Percentiles rank a stretch among this genome's conserved stretches.
Evolutionary conservation across 2,329 filamentous ascomycete genomes (phyloP).

Genomic region (Plenodomus tracheiphilus): DNA sequence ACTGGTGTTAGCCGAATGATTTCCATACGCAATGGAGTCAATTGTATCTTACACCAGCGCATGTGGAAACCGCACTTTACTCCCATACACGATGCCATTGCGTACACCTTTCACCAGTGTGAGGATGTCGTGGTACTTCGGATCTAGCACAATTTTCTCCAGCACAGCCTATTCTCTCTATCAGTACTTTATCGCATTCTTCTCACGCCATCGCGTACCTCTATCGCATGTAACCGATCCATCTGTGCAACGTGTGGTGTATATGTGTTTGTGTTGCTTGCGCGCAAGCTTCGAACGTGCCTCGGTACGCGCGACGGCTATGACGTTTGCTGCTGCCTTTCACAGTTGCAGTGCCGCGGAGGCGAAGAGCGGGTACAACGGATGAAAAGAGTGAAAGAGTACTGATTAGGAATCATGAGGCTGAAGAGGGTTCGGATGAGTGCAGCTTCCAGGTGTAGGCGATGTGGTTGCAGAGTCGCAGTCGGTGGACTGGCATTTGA

Average conservation of each 20-base stretch:
- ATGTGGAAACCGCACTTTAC: conserved; percentile 97
- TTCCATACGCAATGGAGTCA: not conserved
- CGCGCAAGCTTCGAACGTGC: conserved; percentile 15
- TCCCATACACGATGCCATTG: conserved; percentile 95
- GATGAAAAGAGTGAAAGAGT: not conserved
- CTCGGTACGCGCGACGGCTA: conserved; percentile 29
- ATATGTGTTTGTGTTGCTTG: conserved; percentile 5
- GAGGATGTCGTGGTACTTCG: conserved; percentile 81
- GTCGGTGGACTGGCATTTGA: conserved; percentile 28
- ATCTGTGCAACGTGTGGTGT: conserved; percentile 18
- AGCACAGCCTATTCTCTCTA: conserved; percentile 62
- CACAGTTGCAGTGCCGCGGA: not conserved
- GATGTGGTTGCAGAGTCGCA: conserved; percentile 18
- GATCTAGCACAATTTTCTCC: conserved; percentile 79
- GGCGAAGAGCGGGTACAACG: not conserved
- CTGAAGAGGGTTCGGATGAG: conserved; percentile 8
- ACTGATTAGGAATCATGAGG: conserved; percentile 6
- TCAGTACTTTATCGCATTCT: conserved; percentile 6
- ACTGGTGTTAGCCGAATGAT: conserved; percentile 3
- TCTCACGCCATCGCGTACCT: conserved; percentile 18
- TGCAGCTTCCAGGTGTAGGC: conserved; percentile 16
- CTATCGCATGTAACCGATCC: conserved; percentile 40
- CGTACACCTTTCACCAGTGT: conserved; percentile 88
- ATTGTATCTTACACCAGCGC: conserved; percentile 71
- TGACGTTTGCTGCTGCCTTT: conserved; percentile 19